Percentiles rank a stretch among this genome's conserved stretches.
Evolutionary conservation across 345 rosid genomes (phyloP).

Genomic region (Salix viminalis): DNA sequence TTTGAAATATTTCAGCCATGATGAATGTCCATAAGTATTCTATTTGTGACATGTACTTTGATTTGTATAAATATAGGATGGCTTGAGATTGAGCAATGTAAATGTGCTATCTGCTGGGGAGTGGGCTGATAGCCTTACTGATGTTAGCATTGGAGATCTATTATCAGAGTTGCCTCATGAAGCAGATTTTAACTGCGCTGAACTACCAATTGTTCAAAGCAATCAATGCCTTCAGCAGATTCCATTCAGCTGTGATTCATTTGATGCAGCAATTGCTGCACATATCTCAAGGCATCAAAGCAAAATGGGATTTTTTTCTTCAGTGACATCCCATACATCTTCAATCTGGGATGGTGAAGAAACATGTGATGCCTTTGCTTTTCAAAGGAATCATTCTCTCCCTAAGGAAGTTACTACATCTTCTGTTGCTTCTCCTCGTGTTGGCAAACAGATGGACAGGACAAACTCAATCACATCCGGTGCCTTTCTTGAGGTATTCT

Average conservation of each 20-base stretch:
- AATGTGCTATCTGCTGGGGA: conserved; percentile 63
- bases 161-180: conserved; percentile 65
- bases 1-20: background rate
- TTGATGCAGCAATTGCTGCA: conserved; percentile 98
- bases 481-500: conserved; percentile 42
- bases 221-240: conserved; percentile 53
- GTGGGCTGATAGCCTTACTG: conserved; percentile 96
- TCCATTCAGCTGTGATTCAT: conserved; percentile 85
- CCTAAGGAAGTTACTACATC: conserved; percentile 34
- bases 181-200: conserved; percentile 35
- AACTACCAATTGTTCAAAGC: conserved; percentile 36
- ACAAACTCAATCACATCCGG: conserved; percentile 20
- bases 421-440: conserved; percentile 28
- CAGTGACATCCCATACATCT: conserved; percentile 41
- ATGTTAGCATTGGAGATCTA: conserved; percentile 85
- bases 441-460: conserved; percentile 27
- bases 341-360: conserved; percentile 98
- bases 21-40: background rate
- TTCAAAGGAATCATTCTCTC: conserved; percentile 40
- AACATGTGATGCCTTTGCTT: conserved; percentile 94
- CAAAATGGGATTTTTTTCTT: conserved; percentile 41
- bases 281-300: conserved; percentile 77
- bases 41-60: conserved; percentile 13
- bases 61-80: conserved; percentile 35
- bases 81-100: conserved; percentile 30